Evolutionary conservation across 2,329 filamentous ascomycete genomes (phyloP).

Genomic region (Xylariaceae sp.): DNA sequence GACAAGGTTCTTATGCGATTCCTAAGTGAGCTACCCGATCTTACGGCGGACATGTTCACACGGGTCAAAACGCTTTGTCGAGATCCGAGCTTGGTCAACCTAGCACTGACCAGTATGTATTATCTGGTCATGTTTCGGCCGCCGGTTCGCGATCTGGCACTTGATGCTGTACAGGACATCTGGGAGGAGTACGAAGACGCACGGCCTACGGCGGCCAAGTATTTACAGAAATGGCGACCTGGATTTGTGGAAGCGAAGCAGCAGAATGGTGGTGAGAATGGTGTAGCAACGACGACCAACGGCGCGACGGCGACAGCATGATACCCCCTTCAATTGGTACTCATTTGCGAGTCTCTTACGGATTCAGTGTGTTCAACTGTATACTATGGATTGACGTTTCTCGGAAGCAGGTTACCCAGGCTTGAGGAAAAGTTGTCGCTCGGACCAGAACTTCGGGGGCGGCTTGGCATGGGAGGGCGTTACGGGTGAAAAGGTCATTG

Average conservation of each 20-base stretch:
- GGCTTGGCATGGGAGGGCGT: too few relatives aligned
- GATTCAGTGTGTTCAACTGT: too few relatives aligned
- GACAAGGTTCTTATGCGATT: constrained; percentile 90
- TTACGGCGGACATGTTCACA: constrained; percentile 68
- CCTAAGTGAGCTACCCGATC: constrained; percentile 81
- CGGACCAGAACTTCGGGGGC: too few relatives aligned
- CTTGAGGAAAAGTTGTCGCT: too few relatives aligned
- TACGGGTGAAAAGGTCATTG: too few relatives aligned
- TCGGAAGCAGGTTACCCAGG: background rate
- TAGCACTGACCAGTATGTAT: constrained; percentile 61
- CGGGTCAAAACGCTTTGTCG: constrained; percentile 66
- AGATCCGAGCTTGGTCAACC: constrained; percentile 60
- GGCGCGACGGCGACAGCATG: constrained; percentile 20
- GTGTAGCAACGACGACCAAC: constrained; percentile 17
- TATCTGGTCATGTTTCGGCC: constrained; percentile 67
- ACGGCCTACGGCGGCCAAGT: constrained; percentile 58
- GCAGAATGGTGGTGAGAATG: constrained; percentile 14
- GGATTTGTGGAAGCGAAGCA: constrained; percentile 43
- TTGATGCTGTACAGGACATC: constrained; percentile 63
- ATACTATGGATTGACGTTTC: constrained; percentile 9
- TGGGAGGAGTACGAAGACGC: constrained; percentile 65
- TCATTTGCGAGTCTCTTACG: too few relatives aligned
- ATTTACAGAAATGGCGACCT: constrained; percentile 58
- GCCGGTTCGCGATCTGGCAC: constrained; percentile 57
- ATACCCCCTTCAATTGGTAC: too few relatives aligned